Evolutionary conservation across 768 basidiomycete species (phyloP), one percentile per base, ranked within the genome.

Genomic region (Phylloporus sp.): DNA sequence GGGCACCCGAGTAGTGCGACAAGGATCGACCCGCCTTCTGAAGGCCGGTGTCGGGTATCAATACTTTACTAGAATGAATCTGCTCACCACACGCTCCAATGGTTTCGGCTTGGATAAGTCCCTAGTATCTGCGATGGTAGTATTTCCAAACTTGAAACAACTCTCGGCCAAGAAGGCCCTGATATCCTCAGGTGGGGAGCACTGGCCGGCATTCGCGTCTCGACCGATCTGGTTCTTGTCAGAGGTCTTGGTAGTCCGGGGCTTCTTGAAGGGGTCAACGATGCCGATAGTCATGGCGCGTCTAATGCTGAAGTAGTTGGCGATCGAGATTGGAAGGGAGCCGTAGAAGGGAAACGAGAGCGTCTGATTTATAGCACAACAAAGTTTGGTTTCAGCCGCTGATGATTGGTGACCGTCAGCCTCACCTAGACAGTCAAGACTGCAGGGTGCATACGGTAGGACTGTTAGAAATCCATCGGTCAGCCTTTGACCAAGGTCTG

Each of bases 191-290:
- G 44, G 35, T 24, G 41, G 32, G 28, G 31, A 20, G 11, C 17
- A 5, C 14, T 28, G 29, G 34, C 28, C 21, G 18, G 17, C 22
- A 33, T 27, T 17, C 27, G 26, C 23, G 22, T 22, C 33, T 29
- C 28, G 42, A 24, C 27, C 15, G 21, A 28, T 29, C 44, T 42
- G 46, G 44, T 23, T 46, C 49, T 36, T 44, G 23, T 31, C 23
- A 27, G 46, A 28, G 43, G 35, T 31, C 39, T 36, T 50, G 38
- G 14, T n/a, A 20, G 33, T 10, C 33, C 33, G 51, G 35, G 34
- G 36, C 46, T n/a, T n/a, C n/a, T 46, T 60, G 55, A 59, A 54
- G 29, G 34, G 42, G 18, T 51, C 55, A 32, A 18, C 15, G 11
- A 50, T 10, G 22, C 40, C 45, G 52, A 47, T 36, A 18, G 40